Evolutionary conservation across 805 yeast genomes (phyloP).

Genomic region (Yarrowia osloensis): DNA sequence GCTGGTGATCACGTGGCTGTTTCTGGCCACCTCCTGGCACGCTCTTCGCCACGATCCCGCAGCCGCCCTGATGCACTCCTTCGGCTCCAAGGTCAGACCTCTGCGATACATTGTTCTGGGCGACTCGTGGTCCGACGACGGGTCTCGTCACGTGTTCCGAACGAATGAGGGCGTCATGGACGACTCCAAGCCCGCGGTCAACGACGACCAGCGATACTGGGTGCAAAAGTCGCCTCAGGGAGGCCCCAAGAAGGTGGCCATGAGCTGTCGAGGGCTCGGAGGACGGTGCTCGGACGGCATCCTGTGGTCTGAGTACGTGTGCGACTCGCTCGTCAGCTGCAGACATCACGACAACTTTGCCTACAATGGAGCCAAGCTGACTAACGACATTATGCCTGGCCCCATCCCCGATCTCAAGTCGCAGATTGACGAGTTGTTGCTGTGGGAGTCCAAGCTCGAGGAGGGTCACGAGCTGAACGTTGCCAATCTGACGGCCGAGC

Average conservation of each 20-base stretch:
- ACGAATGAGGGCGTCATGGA: constrained; percentile 1
- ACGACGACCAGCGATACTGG: constrained; percentile 24
- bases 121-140: constrained; percentile 26
- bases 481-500: not conserved
- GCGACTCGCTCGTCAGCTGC: constrained; percentile 16
- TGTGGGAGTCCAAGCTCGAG: constrained; percentile 2
- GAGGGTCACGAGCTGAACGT: constrained; percentile 7
- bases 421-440: constrained; percentile 16
- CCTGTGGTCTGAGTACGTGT: constrained; percentile 18
- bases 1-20: constrained; percentile 28
- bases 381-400: constrained; percentile 17
- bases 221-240: constrained; percentile 23
- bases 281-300: constrained; percentile 22
- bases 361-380: constrained; percentile 13
- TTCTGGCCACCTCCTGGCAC: constrained; percentile 24
- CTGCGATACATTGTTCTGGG: constrained; percentile 22
- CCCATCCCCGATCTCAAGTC: constrained; percentile 25
- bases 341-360: constrained; percentile 20
- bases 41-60: constrained; percentile 19
- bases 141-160: constrained; percentile 12
- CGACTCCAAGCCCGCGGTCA: not conserved
- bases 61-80: constrained; percentile 19
- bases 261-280: constrained; percentile 20
- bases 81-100: constrained; percentile 28
- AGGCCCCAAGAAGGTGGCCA: constrained; percentile 28